Conservation (phyloP, 257 asterid species). For the Solanum chmielewskii region DNA sequence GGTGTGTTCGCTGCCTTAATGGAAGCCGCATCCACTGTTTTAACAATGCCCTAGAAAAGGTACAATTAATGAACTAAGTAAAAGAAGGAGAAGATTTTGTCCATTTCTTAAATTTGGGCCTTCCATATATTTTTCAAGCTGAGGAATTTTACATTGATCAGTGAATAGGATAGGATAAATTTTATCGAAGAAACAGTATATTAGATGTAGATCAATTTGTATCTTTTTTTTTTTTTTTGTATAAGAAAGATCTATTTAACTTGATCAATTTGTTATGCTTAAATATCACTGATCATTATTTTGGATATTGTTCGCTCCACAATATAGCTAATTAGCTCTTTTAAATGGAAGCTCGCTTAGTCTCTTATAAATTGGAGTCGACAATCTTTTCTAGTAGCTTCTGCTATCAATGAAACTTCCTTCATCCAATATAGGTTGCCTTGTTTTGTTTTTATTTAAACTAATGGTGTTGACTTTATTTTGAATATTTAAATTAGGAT, state of each 20-base stretch:
- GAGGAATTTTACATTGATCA: not conserved
- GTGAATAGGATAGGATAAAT: not conserved
- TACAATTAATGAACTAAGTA: not conserved
- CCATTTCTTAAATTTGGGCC: not conserved
- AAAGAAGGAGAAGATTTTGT: not conserved
- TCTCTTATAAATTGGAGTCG: not conserved
- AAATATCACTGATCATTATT: not conserved
- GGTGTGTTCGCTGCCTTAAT: not conserved
- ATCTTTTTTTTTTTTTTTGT: not conserved
- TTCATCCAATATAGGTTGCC: not conserved
- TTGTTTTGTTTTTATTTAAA: not conserved
- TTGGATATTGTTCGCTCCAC: not conserved
- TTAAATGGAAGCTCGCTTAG: not conserved
- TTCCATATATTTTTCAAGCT: not conserved
- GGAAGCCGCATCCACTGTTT: not conserved
- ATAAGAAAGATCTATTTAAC: not conserved
- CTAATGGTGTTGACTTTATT: not conserved
- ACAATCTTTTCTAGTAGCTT: not conserved
- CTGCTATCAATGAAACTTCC: not conserved
- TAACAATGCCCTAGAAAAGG: not conserved
- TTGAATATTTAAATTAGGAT: not conserved
- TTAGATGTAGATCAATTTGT: not conserved
- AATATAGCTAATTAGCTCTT: not conserved
- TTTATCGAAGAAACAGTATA: not conserved
- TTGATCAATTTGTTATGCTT: not conserved